Conservation (phyloP, 2,329 filamentous ascomycete species). For the Macroventuria anomochaeta region DNA sequence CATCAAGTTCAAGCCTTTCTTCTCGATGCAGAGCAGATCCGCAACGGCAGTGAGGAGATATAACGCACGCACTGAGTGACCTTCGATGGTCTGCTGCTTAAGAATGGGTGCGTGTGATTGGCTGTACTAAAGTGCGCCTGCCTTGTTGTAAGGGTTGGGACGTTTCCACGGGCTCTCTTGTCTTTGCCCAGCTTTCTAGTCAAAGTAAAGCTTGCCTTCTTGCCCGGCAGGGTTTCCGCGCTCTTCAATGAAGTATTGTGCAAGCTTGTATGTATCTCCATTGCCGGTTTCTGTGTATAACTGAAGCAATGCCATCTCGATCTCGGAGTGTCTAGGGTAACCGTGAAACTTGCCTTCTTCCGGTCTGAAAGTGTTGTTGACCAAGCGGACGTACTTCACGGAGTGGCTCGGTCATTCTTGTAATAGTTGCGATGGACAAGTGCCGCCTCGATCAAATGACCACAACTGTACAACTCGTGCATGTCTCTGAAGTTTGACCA, state of each 20-base stretch:
- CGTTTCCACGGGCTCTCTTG: conserved; percentile 58
- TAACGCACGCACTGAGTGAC: conserved; percentile 66
- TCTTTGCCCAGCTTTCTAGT: conserved; percentile 60
- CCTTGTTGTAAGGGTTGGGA: conserved; percentile 57
- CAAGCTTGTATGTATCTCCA: conserved; percentile 54
- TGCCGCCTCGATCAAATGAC: conserved; percentile 63
- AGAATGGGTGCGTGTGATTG: conserved; percentile 64
- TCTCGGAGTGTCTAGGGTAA: conserved; percentile 67
- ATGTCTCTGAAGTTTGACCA: conserved; percentile 67
- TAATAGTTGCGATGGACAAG: conserved; percentile 53
- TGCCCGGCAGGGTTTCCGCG: conserved; percentile 61
- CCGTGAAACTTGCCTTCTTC: conserved; percentile 59
- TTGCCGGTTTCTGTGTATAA: conserved; percentile 53
- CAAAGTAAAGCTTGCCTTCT: conserved; percentile 61
- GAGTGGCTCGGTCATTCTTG: conserved; percentile 60
- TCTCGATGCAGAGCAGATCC: conserved; percentile 52
- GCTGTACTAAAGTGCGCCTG: conserved; percentile 57
- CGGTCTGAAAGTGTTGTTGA: conserved; percentile 61
- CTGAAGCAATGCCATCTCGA: conserved; percentile 59
- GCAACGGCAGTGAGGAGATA: conserved; percentile 66
- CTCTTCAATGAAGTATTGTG: conserved; percentile 64
- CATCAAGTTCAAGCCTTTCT: conserved; percentile 38
- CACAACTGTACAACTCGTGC: conserved; percentile 67
- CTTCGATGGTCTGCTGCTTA: conserved; percentile 62
- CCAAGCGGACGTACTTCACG: conserved; percentile 61